Evolutionary conservation across 257 asterid species (phyloP).

Genomic region (Solanum etuberosum): DNA sequence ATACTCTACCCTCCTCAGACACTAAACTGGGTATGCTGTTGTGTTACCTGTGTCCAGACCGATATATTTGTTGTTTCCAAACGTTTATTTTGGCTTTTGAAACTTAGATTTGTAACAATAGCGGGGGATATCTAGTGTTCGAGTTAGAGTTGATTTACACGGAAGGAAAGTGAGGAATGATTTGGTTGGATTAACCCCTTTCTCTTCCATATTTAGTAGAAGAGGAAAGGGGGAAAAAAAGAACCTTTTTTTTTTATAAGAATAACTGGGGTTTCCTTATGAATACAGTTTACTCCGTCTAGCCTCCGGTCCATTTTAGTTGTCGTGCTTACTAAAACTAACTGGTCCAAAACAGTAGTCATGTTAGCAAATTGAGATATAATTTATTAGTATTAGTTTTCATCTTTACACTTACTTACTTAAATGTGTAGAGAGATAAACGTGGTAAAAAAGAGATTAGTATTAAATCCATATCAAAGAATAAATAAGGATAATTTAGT

Average conservation of each 20-base stretch:
- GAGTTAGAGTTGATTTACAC: background rate
- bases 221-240: background rate
- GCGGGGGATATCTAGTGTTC: background rate
- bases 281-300: background rate
- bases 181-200: background rate
- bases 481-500: background rate
- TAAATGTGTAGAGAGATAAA: background rate
- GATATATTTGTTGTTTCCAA: background rate
- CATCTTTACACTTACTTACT: background rate
- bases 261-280: background rate
- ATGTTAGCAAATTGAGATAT: background rate
- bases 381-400: background rate
- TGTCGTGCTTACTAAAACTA: background rate
- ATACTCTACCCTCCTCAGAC: background rate
- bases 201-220: background rate
- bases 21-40: background rate
- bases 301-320: background rate
- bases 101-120: background rate
- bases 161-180: background rate
- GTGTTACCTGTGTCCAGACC: background rate
- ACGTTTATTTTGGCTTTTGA: background rate
- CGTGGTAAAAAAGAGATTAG: background rate
- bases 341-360: background rate
- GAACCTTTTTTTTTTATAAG: background rate
- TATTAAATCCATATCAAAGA: background rate